Evolutionary conservation across 1,139 yeast species (phyloP), one percentile per base, ranked within the genome.

Genomic region (Lodderomyces jiufengensis): DNA sequence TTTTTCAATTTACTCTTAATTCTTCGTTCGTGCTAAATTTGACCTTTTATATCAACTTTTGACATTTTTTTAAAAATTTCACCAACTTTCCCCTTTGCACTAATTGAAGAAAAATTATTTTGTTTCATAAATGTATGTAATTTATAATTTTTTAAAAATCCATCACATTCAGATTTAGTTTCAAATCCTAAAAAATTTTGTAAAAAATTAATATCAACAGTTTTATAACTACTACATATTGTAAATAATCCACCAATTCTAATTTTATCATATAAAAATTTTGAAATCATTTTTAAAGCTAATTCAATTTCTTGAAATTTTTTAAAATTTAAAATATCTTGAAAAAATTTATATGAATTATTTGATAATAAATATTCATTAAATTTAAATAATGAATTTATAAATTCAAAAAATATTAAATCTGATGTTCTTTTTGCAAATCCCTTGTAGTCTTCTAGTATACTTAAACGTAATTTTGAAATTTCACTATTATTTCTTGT

Each of bases 1-100:
- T 20, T 14, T 7, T 27, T 12, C 15, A 8, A 12, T 27, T 27
- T 9, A 12, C 9, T 27, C 8, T 12, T 14, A 12, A 6, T 27
- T 12, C 15, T 23, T 11, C 18, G 20, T 22, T 11, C 3, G 6
- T 11, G 15, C 53, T 55, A 84, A 13, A 83, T 71, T 57, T 90
- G 97, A 0, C 97, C 97, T 63, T 88, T 90, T 42, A 90, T 88
- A 54, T 90, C 97, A n/a, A 90, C 80, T 52, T 75, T 83, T 16
- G 24, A 15, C 11, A 12, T 24, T 20, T 24, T 29, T 24, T 31
- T n/a, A 30, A 25, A 21, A 7, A 31, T 20, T 21, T 13, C 24
- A n/a, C 5, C 14, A 5, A 32, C 32, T 8, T 11, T 16, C 8
- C 27, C 20, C 16, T 33, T 36, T 12, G 39, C 39, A 4, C 8